phyloP scores from a whole-genome alignment of 1,139 yeast species.

The Suhomyces taliae region DNA sequence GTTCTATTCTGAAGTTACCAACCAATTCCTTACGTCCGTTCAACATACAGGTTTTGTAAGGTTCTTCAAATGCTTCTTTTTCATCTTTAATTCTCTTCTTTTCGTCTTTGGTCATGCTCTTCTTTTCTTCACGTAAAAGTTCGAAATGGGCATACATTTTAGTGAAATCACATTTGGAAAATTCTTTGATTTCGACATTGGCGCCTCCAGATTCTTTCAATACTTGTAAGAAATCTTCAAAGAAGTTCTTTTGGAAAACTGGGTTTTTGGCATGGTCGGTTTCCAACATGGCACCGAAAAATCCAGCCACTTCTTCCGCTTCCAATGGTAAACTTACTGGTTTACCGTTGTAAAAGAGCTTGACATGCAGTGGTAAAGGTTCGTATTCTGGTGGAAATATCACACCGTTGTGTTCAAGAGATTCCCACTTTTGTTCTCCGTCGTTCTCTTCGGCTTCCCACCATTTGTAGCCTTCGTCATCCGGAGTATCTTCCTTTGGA shows the following conservation, averaged over 20 bases:
- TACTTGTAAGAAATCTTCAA: conserved; percentile 70
- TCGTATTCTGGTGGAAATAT: conserved; percentile 91
- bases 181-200: conserved; percentile 53
- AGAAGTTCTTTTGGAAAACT: conserved; percentile 82
- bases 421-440: conserved; percentile 81
- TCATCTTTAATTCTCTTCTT: conserved; percentile 72
- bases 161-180: conserved; percentile 74
- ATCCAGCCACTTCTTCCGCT: conserved; percentile 97
- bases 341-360: conserved; percentile 70
- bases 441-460: conserved; percentile 79
- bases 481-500: conserved; percentile 21
- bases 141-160: conserved; percentile 76
- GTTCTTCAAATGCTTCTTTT: conserved; percentile 75
- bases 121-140: conserved; percentile 68
- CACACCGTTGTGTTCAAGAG: conserved; percentile 86
- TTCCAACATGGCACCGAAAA: conserved; percentile 84
- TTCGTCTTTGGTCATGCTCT: conserved; percentile 63
- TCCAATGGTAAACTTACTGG: conserved; percentile 71
- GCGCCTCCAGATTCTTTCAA: conserved; percentile 69
- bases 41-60: conserved; percentile 73
- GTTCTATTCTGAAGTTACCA: conserved; percentile 92
- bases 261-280: conserved; percentile 89
- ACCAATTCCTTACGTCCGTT: conserved; percentile 91
- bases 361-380: conserved; percentile 79
- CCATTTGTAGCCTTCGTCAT: conserved; percentile 71